A percentile compares a stretch with the other conserved stretches of the same genome.
Conservation (phyloP, 192 early-diverging fungal species). For the Backusella macrospora region DNA sequence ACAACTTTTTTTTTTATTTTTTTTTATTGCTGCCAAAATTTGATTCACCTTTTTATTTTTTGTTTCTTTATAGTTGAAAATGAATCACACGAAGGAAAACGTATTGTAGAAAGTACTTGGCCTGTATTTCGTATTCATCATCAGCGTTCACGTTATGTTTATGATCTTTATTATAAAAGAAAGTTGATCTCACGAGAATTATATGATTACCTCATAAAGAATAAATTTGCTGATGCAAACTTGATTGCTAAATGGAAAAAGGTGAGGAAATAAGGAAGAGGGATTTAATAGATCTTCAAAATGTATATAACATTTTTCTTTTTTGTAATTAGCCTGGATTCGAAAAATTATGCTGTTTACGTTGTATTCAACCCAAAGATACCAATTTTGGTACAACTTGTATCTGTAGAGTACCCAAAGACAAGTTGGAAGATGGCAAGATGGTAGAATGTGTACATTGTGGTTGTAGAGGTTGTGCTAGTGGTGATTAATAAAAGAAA, state of each 20-base stretch:
- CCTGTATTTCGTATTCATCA: constrained; percentile 95
- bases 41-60: constrained; percentile 13
- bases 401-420: constrained; percentile 94
- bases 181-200: constrained; percentile 90
- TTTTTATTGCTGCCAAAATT: background rate
- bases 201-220: constrained; percentile 92
- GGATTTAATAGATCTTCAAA: background rate
- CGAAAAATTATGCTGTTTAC: constrained; percentile 96
- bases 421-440: constrained; percentile 87
- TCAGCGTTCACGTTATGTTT: constrained; percentile 96
- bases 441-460: constrained; percentile 94
- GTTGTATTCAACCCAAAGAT: constrained; percentile 96
- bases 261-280: constrained; percentile 50
- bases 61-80: constrained; percentile 76
- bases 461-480: constrained; percentile 83
- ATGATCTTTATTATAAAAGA: constrained; percentile 95
- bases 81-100: constrained; percentile 91
- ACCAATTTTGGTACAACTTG: constrained; percentile 98
- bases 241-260: constrained; percentile 99
- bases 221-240: constrained; percentile 87
- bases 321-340: constrained; percentile 72
- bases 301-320: background rate
- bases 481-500: constrained; percentile 45
- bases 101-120: constrained; percentile 92
- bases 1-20: background rate